Percentiles rank a stretch among this genome's conserved stretches.
Conservation (phyloP, 306 rosid species). For the Pachyrhizus erosus region DNA sequence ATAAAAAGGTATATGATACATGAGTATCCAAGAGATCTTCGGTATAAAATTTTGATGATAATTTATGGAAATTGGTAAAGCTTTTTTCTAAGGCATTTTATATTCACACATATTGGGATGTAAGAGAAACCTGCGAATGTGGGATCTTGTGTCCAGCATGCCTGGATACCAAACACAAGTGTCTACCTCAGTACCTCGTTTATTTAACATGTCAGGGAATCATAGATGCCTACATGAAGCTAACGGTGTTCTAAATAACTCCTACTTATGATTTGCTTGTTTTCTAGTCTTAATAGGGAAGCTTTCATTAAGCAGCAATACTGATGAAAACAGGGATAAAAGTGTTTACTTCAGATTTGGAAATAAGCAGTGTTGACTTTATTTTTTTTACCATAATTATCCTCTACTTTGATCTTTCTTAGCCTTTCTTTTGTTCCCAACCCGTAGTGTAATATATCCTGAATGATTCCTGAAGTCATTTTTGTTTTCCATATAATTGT, state of each 20-base stretch:
- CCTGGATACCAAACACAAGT: background rate
- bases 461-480: background rate
- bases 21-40: background rate
- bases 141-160: background rate
- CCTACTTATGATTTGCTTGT: conserved; percentile 10
- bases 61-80: background rate
- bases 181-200: background rate
- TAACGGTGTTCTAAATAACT: background rate
- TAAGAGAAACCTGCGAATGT: background rate
- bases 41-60: background rate
- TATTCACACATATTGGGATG: background rate
- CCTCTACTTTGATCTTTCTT: background rate
- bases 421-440: conserved; percentile 7
- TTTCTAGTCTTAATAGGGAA: conserved; percentile 15
- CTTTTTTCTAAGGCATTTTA: background rate
- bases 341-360: conserved; percentile 12
- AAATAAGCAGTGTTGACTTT: conserved; percentile 7
- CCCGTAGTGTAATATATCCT: background rate
- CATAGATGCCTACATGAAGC: conserved; percentile 16
- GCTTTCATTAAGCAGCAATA: conserved; percentile 7
- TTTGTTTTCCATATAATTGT: conserved; percentile 21
- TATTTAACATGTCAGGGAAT: background rate
- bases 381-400: conserved; percentile 5
- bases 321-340: conserved; percentile 6
- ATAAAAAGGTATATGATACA: background rate